Base-by-base conservation (phyloP, 768 basidiomycete species). In the Lyophyllum decastes region DNA sequence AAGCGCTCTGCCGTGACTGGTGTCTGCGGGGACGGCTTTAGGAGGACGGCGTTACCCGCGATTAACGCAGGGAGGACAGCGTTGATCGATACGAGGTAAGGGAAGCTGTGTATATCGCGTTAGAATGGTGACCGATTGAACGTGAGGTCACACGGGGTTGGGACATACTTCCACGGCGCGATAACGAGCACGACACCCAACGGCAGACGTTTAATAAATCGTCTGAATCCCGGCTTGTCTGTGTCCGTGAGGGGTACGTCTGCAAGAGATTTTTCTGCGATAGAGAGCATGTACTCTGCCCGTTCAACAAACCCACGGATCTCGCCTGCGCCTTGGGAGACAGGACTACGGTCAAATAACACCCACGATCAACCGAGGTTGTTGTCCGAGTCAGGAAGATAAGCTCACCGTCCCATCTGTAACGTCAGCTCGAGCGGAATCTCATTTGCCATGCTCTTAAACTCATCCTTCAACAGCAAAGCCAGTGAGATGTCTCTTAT, bases 11-110 rank as follows among this genome's bases (percentile, higher is more conserved):
- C 95, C 0, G 88, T 85, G 45, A 94, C 77, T 4, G 97, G 96
- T 0, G 95, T 98, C 68, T 99, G 97, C 0, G 97, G 97, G 1
- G 95, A 96, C 0, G 97, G 96, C 71, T 98, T 99, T 68, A 98
- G 77, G 45, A 99, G 70, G 11, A 98, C 91, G 0, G 92, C 74
- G 70, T 99, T 98, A 27, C 97, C 92, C 5, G 95, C 86, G 26
- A 98, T 77, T 61, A 99, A 77, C 0, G 94, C 92, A 1, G 97
- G 97, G 22, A 99, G 82, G 50, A 98, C 86, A 3, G 92, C 87
- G 73, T 99, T 99, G 72, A 98, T 82, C 35, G 92, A 85, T 34
- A 88, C 88, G 30, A 98, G 86, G 74, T 94, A 95, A 0, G 95
- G 95, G 72, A 83, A 96, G 70, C 92, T 95, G 66, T 41, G 26